These are phyloP conservation scores for Globisporangium spinosum DNA, from an alignment of 352 stramenopile species.

Conservation along the genomic window DNA sequence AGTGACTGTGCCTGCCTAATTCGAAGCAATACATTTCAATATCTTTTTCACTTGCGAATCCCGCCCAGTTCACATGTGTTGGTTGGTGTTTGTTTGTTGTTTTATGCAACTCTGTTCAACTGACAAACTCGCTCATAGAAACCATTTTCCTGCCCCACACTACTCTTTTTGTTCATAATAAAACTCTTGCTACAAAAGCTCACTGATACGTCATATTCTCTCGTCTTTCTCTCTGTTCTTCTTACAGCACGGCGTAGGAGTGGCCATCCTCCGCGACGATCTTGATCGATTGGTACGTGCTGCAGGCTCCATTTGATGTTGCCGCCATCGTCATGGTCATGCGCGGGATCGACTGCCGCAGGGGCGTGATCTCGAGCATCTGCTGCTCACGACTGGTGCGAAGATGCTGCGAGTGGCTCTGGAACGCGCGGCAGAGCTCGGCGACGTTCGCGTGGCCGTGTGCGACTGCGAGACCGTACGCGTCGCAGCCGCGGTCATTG, in stretches of 20 bases:
- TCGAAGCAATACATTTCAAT: not conserved
- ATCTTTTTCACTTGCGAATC: not conserved
- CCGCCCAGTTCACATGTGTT: not conserved
- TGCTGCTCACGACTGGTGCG: slow-evolving; percentile 13
- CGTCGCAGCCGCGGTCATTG: slow-evolving; percentile 14
- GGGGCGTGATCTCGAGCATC: slow-evolving; percentile 9
- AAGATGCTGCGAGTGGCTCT: slow-evolving; percentile 13
- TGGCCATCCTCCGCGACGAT: slow-evolving; percentile 18
- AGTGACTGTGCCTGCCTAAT: not conserved
- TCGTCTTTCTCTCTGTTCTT: not conserved
- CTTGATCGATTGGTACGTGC: slow-evolving; percentile 14
- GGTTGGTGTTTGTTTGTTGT: not conserved
- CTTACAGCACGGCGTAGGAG: slow-evolving; percentile 19
- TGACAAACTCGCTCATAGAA: not conserved
- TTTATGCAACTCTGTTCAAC: not conserved
- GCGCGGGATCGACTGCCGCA: slow-evolving; percentile 5
- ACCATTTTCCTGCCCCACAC: not conserved
- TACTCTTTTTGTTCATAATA: not conserved
- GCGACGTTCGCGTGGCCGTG: slow-evolving; percentile 19
- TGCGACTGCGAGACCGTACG: slow-evolving; percentile 13
- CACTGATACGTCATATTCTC: not conserved
- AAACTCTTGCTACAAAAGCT: not conserved
- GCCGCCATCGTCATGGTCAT: slow-evolving; percentile 20
- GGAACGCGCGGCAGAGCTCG: slow-evolving; percentile 18
- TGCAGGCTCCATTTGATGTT: slow-evolving; percentile 15